Conservation (phyloP, 176 grass and related monocot genomes). For the Paspalum vaginatum region DNA sequence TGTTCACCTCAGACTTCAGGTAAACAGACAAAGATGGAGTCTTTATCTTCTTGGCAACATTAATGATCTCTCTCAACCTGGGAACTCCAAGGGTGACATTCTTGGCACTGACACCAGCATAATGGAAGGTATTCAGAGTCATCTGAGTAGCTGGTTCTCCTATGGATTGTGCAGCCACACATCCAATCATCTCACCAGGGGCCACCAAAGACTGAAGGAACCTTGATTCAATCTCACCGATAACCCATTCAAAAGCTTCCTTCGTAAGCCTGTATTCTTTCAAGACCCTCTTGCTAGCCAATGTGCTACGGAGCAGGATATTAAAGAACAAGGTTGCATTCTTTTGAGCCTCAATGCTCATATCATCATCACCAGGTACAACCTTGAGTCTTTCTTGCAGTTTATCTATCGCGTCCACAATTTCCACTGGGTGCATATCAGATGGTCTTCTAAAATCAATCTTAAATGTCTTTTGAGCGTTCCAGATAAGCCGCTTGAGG, state of each 20-base stretch:
- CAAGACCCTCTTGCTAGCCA: slow-evolving; percentile 94
- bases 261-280: slow-evolving; percentile 92
- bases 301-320: slow-evolving; percentile 91
- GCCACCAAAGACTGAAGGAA: slow-evolving; percentile 95
- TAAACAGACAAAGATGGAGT: slow-evolving; percentile 93
- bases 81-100: slow-evolving; percentile 99
- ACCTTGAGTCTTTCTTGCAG: slow-evolving; percentile 94
- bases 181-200: slow-evolving; percentile 98
- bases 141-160: slow-evolving; percentile 97
- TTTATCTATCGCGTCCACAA: slow-evolving; percentile 98
- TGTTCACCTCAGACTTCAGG: slow-evolving; percentile 78
- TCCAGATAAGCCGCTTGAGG: slow-evolving; percentile 95
- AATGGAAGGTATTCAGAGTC: slow-evolving; percentile 97
- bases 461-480: slow-evolving; percentile 97
- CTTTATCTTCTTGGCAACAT: slow-evolving; percentile 99
- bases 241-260: slow-evolving; percentile 99
- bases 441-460: slow-evolving; percentile 93
- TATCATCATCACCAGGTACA: slow-evolving; percentile 93
- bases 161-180: slow-evolving; percentile 97
- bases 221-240: slow-evolving; percentile 93
- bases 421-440: slow-evolving; percentile 99
- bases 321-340: slow-evolving; percentile 97
- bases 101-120: slow-evolving; percentile 99
- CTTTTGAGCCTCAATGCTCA: slow-evolving; percentile 98
- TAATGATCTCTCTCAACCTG: slow-evolving; percentile 96